Evolutionary conservation across 1,284 basidiomycete genomes (phyloP), one percentile per base, ranked within the genome.

Genomic region (Tylopilus sp.): DNA sequence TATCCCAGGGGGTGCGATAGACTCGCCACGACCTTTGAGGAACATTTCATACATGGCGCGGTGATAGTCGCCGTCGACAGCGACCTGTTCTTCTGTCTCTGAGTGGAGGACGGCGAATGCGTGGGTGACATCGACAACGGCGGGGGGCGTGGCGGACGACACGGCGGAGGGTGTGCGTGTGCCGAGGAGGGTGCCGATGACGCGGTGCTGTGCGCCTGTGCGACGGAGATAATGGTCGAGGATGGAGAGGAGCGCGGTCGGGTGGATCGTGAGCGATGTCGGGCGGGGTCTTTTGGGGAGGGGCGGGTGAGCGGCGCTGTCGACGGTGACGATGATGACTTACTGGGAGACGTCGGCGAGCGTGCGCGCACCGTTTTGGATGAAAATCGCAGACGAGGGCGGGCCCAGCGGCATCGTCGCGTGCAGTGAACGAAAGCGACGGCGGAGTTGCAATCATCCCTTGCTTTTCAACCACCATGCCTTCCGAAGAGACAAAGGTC

Each of bases 221-320:
- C 94, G 83, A 33, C 97, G 89, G 44, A 98, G 84, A 72, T 94
- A 97, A 74, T 99, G 96, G 72, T 98, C 96, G 56, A 99, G 85
- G 74, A 98, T 94, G 50, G 92, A 88, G 67, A 97, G 94, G 50
- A 99, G 82, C 8, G 92, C 92, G 44, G 90, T 87, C n/a, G 94
- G 93, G 67, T 94, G 92, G 52, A 96, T 79, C 37, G 85, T 89
- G 49, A 95, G 82, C 48, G 77, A 81, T 29, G 84, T 81, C 30
- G 89, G 67, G 84, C 53, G 85, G 72, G 55, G 86, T 86, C 55
- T 60, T 41, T 42, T 25, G 21, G 6, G 25, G 25, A 7, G 25
- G 16, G 21, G 29, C 0, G 21, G 81, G 84, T 60, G 41, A 48
- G 63, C 53, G 46, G 46, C 50, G 53, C 19, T 12, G 33, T 8